Percentiles rank a stretch among this genome's conserved stretches.
Evolutionary conservation across 2,329 filamentous ascomycete species (phyloP).

Genomic region (Paramyrothecium sp.): DNA sequence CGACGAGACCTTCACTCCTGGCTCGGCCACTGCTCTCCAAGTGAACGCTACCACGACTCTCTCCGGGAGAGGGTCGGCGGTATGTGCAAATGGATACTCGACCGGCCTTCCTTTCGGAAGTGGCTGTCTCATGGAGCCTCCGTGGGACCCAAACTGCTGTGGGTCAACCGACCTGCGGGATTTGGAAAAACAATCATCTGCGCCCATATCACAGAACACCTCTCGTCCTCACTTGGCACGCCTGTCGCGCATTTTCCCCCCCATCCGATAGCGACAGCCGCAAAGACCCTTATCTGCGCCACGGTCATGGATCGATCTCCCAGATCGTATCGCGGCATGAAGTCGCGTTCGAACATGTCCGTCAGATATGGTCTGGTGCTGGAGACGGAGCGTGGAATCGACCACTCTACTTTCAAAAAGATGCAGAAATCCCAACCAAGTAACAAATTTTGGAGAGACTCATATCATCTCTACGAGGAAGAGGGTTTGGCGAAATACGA

Average conservation of each 20-base stretch:
- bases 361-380: conserved; percentile 10
- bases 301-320: conserved; percentile 28
- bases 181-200: conserved; percentile 33
- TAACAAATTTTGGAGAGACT: too few relatives aligned
- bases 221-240: conserved; percentile 5
- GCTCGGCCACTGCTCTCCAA: conserved; percentile 8
- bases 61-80: conserved; percentile 12
- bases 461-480: too few relatives aligned
- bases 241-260: conserved; percentile 26
- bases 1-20: conserved; percentile 12
- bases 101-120: conserved; percentile 6
- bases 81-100: conserved; percentile 26
- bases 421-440: too few relatives aligned
- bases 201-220: conserved; percentile 22
- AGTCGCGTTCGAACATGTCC: conserved; percentile 13
- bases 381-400: too few relatives aligned
- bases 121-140: conserved; percentile 14
- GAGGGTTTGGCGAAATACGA: too few relatives aligned
- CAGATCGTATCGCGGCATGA: conserved; percentile 15
- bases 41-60: conserved; percentile 15
- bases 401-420: too few relatives aligned
- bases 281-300: conserved; percentile 21
- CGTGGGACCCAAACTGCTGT: conserved; percentile 17
- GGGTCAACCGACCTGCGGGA: conserved; percentile 26
- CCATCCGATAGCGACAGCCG: conserved; percentile 21